phyloP scores from a whole-genome alignment of 345 rosid species.

The Punica granatum region DNA sequence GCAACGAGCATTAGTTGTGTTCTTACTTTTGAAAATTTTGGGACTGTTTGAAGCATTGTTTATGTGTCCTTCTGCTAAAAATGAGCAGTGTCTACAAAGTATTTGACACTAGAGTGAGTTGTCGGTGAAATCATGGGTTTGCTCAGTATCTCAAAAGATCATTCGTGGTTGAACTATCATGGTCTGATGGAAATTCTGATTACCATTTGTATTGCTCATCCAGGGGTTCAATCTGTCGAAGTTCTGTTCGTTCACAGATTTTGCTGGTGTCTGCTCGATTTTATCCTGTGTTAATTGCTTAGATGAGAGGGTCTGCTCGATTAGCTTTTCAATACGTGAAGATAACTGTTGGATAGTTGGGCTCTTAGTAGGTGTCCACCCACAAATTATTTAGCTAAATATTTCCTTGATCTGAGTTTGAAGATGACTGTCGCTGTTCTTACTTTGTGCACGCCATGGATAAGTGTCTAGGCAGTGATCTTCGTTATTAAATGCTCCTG shows the following conservation, averaged over 20 bases:
- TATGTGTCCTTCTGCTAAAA: not conserved
- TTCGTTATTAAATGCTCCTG: not conserved
- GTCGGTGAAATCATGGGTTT: not conserved
- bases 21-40: not conserved
- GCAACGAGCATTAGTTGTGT: not conserved
- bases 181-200: not conserved
- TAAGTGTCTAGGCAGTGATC: not conserved
- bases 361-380: too few species aligned
- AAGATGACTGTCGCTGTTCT: not conserved
- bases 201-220: not conserved
- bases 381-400: too few species aligned
- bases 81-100: not conserved
- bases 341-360: too few species aligned
- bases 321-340: too few species aligned
- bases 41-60: not conserved
- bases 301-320: not conserved
- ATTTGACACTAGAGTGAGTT: not conserved
- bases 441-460: not conserved
- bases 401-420: too few species aligned
- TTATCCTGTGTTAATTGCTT: not conserved
- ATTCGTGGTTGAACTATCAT: not conserved
- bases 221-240: not conserved
- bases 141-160: not conserved
- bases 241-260: not conserved
- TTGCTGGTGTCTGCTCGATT: not conserved